Evolutionary conservation across 306 rosid genomes (phyloP), one percentile per base, ranked within the genome.

Genomic region (Ceratonia siliqua): DNA sequence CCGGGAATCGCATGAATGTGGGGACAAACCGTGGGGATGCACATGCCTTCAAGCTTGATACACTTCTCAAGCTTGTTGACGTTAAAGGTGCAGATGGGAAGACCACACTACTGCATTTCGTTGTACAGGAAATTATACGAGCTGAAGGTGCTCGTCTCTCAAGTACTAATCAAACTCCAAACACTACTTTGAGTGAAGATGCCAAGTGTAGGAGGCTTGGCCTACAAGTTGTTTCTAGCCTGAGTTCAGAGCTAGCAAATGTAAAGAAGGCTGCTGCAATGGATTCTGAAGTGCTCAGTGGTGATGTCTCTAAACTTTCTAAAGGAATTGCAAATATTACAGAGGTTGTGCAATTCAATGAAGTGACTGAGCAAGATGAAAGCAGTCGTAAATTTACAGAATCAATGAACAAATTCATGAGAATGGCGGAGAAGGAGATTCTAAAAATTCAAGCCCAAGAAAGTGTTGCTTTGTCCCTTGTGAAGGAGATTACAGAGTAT

Each of bases 1-100:
- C 98, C 1, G 97, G 98, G 59, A 94, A 91, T 84, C 88, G 98
- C 15, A 94, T 94, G 98, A 94, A 91, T 43, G 97, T 94, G 24
- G 98, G 98, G 62, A 91, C 98, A 22, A 90, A 91, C 79, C 96
- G 98, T 0, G 98, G 98, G 5, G 98, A 91, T 79, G 98, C 97
- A 22, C 93, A 85, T 36, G 98, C 98, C 78, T 94, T 90, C 85
- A 94, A 94, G 85, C 98, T 94, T 25, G 98, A 94, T 75, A 94
- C 98, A 33, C 96, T 94, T 69, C 91, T 91, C 66, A 94, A 91
- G 80, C 96, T 94, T 39, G 98, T 85, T 20, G 97, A 91, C 42
- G 90, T 91, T 62, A 94, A 91, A 83, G 98, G 92, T 0, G 91
- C 96, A 2, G 98, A 94, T 62, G 98, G 98, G 20, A 91, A 90